Conservation (phyloP, 2,329 filamentous ascomycete species). For the Colletotrichum magnum region DNA sequence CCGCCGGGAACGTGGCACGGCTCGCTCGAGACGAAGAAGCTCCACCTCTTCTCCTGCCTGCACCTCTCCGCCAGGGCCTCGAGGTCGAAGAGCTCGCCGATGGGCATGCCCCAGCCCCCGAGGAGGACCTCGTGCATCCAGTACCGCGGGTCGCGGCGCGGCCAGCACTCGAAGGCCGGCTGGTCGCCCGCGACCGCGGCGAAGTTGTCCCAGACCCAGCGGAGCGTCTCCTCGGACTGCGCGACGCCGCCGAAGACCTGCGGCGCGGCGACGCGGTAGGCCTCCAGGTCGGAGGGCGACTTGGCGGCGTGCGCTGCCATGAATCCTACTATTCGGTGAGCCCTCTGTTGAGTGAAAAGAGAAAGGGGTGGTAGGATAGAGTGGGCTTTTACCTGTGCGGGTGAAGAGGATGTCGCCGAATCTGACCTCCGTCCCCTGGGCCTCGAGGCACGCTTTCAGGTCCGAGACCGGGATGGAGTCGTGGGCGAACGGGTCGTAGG, state of each 20-base stretch:
- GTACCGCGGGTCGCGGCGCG: slow-evolving; percentile 50
- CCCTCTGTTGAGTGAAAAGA: neutral
- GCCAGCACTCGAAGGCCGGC: slow-evolving; percentile 66
- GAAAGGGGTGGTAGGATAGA: neutral
- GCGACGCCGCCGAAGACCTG: slow-evolving; percentile 57
- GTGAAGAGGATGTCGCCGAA: slow-evolving; percentile 71
- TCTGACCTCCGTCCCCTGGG: slow-evolving; percentile 43
- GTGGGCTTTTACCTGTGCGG: slow-evolving; percentile 53
- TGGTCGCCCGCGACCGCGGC: slow-evolving; percentile 70
- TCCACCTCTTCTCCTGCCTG: slow-evolving; percentile 50
- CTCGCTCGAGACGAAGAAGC: slow-evolving; percentile 57
- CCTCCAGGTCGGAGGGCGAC: slow-evolving; percentile 26
- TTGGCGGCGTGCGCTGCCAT: slow-evolving; percentile 36
- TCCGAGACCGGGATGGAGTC: slow-evolving; percentile 39
- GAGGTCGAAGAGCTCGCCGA: slow-evolving; percentile 59
- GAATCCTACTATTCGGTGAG: slow-evolving; percentile 31
- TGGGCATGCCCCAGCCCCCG: slow-evolving; percentile 58
- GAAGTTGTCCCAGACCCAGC: slow-evolving; percentile 73
- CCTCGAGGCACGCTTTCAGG: slow-evolving; percentile 37
- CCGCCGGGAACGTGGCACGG: slow-evolving; percentile 51
- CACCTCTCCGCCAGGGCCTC: slow-evolving; percentile 54
- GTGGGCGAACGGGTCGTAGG: slow-evolving; percentile 40
- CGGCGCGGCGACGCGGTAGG: slow-evolving; percentile 19
- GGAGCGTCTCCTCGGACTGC: slow-evolving; percentile 61
- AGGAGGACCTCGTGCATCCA: slow-evolving; percentile 59